Percentiles rank a stretch among this genome's conserved stretches.
Conservation (phyloP, 2,329 filamentous ascomycete genomes). For the Didymella exigua region DNA sequence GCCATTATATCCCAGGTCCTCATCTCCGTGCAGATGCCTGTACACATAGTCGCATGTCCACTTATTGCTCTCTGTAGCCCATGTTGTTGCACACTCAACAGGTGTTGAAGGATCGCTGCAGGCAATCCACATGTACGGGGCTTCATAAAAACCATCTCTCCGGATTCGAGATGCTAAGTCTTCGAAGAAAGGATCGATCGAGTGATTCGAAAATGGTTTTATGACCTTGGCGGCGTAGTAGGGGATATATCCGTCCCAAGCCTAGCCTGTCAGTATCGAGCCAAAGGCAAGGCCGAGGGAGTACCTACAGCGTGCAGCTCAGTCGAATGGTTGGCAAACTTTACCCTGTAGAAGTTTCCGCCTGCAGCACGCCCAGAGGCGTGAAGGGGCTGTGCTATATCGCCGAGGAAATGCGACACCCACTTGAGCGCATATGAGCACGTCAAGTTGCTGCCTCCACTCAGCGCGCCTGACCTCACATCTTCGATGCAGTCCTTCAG, state of each 20-base stretch:
- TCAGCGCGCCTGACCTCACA: constrained; percentile 32
- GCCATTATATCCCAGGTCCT: constrained; percentile 44
- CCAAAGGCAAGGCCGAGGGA: neutral
- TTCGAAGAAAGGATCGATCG: constrained; percentile 47
- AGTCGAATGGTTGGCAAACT: constrained; percentile 40
- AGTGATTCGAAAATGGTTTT: constrained; percentile 41
- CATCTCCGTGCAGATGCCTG: constrained; percentile 35
- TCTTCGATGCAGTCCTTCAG: constrained; percentile 43
- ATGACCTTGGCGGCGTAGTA: constrained; percentile 46
- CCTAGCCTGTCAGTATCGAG: constrained; percentile 30
- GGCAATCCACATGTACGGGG: constrained; percentile 44
- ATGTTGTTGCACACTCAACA: constrained; percentile 42
- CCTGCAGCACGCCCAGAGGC: constrained; percentile 47
- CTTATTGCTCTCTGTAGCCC: constrained; percentile 49
- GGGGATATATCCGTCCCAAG: constrained; percentile 50
- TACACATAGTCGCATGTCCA: constrained; percentile 51
- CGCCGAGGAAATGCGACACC: constrained; percentile 51
- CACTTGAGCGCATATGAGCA: constrained; percentile 52
- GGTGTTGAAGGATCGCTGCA: constrained; percentile 44
- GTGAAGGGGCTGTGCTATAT: constrained; percentile 52
- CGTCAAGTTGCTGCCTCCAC: constrained; percentile 40
- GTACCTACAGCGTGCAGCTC: constrained; percentile 48
- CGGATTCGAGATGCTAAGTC: constrained; percentile 44
- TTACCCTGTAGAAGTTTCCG: constrained; percentile 48
- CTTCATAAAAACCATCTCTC: constrained; percentile 44